Evolutionary conservation across 306 rosid species (phyloP).

Genomic region (Mimosa bimucronata): DNA sequence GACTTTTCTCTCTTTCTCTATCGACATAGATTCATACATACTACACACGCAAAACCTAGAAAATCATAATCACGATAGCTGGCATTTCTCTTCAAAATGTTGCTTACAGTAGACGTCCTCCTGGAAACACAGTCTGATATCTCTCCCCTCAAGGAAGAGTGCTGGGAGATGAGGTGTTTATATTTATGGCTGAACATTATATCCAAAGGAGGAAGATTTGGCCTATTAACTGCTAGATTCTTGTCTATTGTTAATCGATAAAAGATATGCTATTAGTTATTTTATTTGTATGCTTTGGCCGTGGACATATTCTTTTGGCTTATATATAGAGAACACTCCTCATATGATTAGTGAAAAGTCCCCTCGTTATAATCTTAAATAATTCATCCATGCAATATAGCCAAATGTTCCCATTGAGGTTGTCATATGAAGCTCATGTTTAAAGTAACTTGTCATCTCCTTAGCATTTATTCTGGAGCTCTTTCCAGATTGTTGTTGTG

Average conservation of each 20-base stretch:
- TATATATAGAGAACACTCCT: not conserved
- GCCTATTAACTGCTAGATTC: not conserved
- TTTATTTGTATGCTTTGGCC: not conserved
- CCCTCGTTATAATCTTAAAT: not conserved
- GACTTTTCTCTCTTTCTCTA: not conserved
- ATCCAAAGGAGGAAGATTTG: not conserved
- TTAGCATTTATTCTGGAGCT: constrained; percentile 12
- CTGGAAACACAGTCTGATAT: not conserved
- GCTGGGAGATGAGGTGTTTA: not conserved
- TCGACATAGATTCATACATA: not conserved
- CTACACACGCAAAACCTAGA: not conserved
- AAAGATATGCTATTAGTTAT: not conserved
- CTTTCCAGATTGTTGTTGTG: constrained; percentile 20
- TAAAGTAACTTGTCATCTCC: not conserved
- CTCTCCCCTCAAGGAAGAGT: not conserved
- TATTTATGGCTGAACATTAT: not conserved
- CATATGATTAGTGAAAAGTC: not conserved
- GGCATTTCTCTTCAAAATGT: not conserved
- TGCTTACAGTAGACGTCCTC: not conserved
- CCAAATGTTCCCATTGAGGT: not conserved
- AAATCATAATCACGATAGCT: not conserved
- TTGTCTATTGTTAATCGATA: not conserved
- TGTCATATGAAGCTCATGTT: not conserved
- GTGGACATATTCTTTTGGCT: not conserved
- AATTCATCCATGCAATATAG: not conserved